Evolutionary conservation across 257 asterid genomes (phyloP), one percentile per base, ranked within the genome.

Genomic region (Solanum paucissectum): DNA sequence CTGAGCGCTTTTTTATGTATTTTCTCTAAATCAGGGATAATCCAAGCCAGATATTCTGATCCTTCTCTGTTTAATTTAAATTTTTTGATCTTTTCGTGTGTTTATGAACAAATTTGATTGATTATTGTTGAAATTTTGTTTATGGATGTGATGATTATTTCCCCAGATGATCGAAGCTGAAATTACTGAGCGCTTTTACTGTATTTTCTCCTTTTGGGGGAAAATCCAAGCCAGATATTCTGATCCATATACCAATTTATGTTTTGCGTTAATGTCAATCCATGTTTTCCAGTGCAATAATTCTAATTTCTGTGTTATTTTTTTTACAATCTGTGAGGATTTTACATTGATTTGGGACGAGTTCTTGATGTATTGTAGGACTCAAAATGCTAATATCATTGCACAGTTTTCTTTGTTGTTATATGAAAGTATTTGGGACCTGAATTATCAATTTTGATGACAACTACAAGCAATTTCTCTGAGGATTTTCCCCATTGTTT

Each of bases 91-190:
- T 12, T 12, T 44, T 44, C 12, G 6, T 46, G 55, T 46, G 18
- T 46, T 46, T 46, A 46, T 46, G 55, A 46, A 46, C 18, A 12
- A 12, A 46, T 0, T 46, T 46, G 55, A 46, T 46, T 46, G 55
- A 46, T 46, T 66, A 5, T 33, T 4, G 18, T 4, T 46, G 55
- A 46, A 46, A 12, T 46, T 46, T 18, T 46, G 18, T 46, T 3
- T 20, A 46, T 46, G 55, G 55, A 46, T 46, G 12, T 46, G 55
- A 46, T 4, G 93, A 94, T 12, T 85, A 93, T 94, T 94, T 94
- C 98, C 98, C 97, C 98, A 94, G 94, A 92, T 94, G 98, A 94
- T 92, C 98, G 98, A 95, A 88, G 93, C 89, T 94, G 98, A 95
- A 92, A 91, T 92, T 87, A 94, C 95, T 94, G 97, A 92, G 98